Evolutionary conservation across 2,329 filamentous ascomycete genomes (phyloP).

Genomic region (Aspergillus brasiliensis): DNA sequence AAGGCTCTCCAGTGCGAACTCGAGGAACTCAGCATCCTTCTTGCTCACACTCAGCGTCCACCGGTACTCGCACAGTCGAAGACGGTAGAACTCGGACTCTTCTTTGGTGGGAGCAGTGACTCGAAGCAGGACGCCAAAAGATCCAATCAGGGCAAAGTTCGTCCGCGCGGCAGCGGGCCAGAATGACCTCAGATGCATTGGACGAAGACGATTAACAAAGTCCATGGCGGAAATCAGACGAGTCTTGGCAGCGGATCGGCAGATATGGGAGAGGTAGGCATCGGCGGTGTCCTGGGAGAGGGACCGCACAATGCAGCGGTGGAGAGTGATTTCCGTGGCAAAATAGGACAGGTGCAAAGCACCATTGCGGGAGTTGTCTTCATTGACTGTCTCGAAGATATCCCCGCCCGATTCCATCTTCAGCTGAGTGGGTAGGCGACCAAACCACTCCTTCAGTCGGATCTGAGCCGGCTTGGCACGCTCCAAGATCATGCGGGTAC

Average conservation of each 20-base stretch:
- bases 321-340: conserved; percentile 89
- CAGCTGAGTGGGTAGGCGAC: conserved; percentile 49
- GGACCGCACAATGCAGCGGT: conserved; percentile 85
- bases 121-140: conserved; percentile 87
- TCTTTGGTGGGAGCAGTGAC: conserved; percentile 84
- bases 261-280: conserved; percentile 85
- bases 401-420: conserved; percentile 54
- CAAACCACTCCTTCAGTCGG: conserved; percentile 56
- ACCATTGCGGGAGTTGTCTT: conserved; percentile 53
- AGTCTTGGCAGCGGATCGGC: conserved; percentile 89
- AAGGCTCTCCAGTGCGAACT: conserved; percentile 75
- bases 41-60: conserved; percentile 90
- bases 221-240: conserved; percentile 95
- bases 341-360: conserved; percentile 92
- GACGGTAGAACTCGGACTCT: conserved; percentile 89
- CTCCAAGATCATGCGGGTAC: conserved; percentile 54
- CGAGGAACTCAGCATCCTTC: conserved; percentile 61
- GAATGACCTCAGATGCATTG: conserved; percentile 82
- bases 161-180: conserved; percentile 62
- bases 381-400: conserved; percentile 45
- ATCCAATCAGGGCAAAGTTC: conserved; percentile 93
- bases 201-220: conserved; percentile 89
- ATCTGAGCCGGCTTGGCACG: conserved; percentile 57
- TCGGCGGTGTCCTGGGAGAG: conserved; percentile 64
- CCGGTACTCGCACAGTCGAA: conserved; percentile 81